phyloP scores from a whole-genome alignment of 345 rosid genomes.

The Trapa bicornis region DNA sequence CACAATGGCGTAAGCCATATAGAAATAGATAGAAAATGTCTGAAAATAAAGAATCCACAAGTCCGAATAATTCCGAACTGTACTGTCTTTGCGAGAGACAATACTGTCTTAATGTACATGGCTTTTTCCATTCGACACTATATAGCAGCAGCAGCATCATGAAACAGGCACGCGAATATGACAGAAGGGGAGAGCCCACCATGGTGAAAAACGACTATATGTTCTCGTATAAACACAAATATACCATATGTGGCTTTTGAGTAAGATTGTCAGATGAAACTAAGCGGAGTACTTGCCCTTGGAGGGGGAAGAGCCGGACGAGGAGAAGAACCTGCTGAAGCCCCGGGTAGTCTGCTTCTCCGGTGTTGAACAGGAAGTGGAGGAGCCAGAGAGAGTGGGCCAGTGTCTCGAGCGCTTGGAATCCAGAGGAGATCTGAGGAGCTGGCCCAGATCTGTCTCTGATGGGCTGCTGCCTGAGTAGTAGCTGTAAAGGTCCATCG shows the following conservation, averaged over 20 bases:
- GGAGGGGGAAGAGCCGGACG: conserved; percentile 6
- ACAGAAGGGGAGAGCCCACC: not conserved
- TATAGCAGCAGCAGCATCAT: not conserved
- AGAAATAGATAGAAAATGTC: too few relatives aligned
- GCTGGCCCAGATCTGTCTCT: conserved; percentile 32
- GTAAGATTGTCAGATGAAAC: not conserved
- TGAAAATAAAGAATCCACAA: too few relatives aligned
- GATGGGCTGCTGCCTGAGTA: conserved; percentile 37
- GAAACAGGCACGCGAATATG: not conserved
- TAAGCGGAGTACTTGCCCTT: conserved; percentile 43
- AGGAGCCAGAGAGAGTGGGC: conserved; percentile 51
- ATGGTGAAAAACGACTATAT: not conserved
- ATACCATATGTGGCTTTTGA: not conserved
- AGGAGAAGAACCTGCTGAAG: conserved; percentile 87
- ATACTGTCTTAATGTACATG: not conserved
- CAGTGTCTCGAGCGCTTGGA: conserved; percentile 43
- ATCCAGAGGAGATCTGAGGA: conserved; percentile 40
- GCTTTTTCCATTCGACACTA: not conserved
- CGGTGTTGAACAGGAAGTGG: conserved; percentile 29
- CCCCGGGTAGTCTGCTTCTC: conserved; percentile 66
- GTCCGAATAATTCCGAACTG: too few relatives aligned
- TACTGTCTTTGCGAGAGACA: too few relatives aligned
- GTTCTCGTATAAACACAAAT: not conserved
- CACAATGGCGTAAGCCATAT: too few relatives aligned
- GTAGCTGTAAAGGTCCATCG: conserved; percentile 19